phyloP scores from a whole-genome alignment of 2,329 filamentous ascomycete genomes.

The Microascus cirrosus region DNA sequence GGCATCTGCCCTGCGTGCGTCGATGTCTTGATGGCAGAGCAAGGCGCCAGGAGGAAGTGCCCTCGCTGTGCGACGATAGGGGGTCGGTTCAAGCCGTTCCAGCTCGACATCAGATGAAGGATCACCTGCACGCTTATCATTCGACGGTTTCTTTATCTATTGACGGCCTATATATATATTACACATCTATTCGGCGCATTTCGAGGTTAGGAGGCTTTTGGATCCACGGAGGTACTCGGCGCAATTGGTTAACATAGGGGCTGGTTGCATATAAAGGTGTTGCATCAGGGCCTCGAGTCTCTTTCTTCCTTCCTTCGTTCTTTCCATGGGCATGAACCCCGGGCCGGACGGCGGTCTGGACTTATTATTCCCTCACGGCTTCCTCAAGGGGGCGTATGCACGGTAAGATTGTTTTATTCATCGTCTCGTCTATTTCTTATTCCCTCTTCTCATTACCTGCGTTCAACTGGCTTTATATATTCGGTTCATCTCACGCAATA shows the following conservation, averaged over 20 bases:
- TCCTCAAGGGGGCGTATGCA: neutral
- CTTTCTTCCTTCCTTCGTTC: neutral
- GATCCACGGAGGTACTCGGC: conserved; percentile 1
- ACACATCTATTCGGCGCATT: neutral
- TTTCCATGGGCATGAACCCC: neutral
- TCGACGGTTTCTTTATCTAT: conserved; percentile 3
- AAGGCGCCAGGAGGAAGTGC: conserved; percentile 65
- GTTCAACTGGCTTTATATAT: neutral
- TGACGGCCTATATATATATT: neutral
- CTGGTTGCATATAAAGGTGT: conserved; percentile 4
- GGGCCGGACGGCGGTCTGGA: neutral
- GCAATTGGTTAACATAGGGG: conserved; percentile 1
- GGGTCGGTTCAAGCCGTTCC: conserved; percentile 73
- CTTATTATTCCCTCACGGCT: neutral
- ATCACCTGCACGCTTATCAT: conserved; percentile 5
- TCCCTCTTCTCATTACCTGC: conserved; percentile 7
- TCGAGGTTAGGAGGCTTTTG: neutral
- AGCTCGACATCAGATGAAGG: conserved; percentile 64
- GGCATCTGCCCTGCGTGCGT: conserved; percentile 85
- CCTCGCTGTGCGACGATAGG: conserved; percentile 70
- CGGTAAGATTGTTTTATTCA: conserved; percentile 5
- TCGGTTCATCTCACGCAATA: neutral
- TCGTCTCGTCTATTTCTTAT: conserved; percentile 6
- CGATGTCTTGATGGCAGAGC: conserved; percentile 64
- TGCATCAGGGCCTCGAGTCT: conserved; percentile 1